phyloP scores from a whole-genome alignment of 192 early-diverging fungal genomes.

The Obelidium mucronatum region DNA sequence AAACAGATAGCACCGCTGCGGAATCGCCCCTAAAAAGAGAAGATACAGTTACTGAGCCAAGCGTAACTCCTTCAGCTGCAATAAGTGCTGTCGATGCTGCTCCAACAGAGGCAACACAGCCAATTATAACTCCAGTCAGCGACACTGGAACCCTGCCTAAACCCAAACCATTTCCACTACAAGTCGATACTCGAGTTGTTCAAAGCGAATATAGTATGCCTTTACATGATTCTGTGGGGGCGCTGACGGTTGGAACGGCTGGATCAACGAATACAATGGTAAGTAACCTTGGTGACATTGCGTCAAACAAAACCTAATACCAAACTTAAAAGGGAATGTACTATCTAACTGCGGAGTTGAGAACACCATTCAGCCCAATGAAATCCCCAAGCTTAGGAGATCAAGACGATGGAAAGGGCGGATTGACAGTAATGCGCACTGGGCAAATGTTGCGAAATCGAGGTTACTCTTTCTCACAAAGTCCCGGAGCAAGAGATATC shows the following conservation, averaged over 20 bases:
- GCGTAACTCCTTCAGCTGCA: background rate
- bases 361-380: conserved; percentile 15
- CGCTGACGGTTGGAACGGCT: background rate
- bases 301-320: background rate
- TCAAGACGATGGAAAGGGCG: conserved; percentile 8
- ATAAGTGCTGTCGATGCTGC: no score
- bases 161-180: background rate
- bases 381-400: background rate
- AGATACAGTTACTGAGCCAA: no score
- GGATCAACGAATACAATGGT: background rate
- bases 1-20: no score
- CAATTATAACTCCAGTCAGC: no score
- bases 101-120: no score
- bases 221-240: background rate
- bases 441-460: conserved; percentile 49
- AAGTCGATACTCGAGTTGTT: conserved; percentile 17
- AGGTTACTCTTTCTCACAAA: conserved; percentile 55
- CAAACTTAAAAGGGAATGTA: conserved; percentile 2
- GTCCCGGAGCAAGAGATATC: conserved; percentile 48
- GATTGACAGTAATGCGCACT: conserved; percentile 49
- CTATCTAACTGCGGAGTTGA: conserved; percentile 8
- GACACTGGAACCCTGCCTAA: no score
- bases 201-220: conserved; percentile 31
- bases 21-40: no score
- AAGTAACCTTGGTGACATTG: background rate